Conservation (phyloP, 2,329 filamentous ascomycete species). For the Gaeumannomyces sp. region DNA sequence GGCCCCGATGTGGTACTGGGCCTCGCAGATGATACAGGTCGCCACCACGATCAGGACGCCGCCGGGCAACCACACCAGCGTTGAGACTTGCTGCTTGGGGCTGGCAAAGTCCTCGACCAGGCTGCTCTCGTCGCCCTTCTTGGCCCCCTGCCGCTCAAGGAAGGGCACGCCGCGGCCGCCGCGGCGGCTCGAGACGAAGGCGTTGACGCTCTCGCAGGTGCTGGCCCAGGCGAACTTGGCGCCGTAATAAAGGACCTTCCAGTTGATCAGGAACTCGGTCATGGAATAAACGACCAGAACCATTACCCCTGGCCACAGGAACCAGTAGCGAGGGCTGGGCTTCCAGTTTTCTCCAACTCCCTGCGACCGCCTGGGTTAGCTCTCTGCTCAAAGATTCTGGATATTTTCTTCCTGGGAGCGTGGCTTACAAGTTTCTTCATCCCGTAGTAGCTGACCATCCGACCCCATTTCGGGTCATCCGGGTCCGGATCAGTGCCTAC, state of each 20-base stretch:
- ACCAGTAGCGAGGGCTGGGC: slow-evolving; percentile 35
- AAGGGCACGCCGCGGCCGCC: slow-evolving; percentile 2
- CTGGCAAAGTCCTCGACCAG: slow-evolving; percentile 34
- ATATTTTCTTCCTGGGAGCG: background rate
- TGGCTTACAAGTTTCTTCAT: slow-evolving; percentile 17
- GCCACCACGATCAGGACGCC: slow-evolving; percentile 41
- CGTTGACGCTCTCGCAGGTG: background rate
- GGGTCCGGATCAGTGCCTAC: slow-evolving; percentile 13
- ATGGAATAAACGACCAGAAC: slow-evolving; percentile 35
- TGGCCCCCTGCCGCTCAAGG: slow-evolving; percentile 13
- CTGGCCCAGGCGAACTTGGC: slow-evolving; percentile 22
- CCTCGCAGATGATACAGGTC: slow-evolving; percentile 42
- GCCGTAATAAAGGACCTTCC: slow-evolving; percentile 30
- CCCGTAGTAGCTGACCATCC: background rate
- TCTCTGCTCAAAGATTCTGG: background rate
- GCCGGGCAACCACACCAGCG: slow-evolving; percentile 46
- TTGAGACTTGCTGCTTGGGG: slow-evolving; percentile 41
- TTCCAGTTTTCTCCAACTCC: background rate
- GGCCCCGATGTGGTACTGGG: slow-evolving; percentile 13
- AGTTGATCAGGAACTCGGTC: slow-evolving; percentile 34
- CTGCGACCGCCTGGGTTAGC: too few relatives aligned
- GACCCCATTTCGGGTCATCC: background rate
- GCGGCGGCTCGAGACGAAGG: background rate
- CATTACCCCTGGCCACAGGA: slow-evolving; percentile 39
- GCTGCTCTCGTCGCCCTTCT: slow-evolving; percentile 25